phyloP scores from a whole-genome alignment of 148 eudicot species.

The Simmondsia chinensis region DNA sequence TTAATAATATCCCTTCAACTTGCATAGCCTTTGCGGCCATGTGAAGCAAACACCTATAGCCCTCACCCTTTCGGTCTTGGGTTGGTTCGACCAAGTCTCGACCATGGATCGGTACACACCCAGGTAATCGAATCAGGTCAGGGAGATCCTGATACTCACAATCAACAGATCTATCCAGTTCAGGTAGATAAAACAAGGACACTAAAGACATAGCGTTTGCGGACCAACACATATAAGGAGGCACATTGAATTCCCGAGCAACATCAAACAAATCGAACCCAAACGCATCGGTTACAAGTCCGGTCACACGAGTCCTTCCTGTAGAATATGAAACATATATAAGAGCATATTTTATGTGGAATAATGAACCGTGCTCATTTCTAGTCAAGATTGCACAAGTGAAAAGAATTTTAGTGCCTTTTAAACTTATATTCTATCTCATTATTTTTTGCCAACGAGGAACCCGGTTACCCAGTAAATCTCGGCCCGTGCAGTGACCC shows the following conservation, averaged over 20 bases:
- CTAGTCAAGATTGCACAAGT: too few species aligned
- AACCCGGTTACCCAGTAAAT: not conserved
- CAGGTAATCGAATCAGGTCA: conserved; percentile 33
- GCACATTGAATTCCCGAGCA: conserved; percentile 24
- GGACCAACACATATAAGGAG: conserved; percentile 30
- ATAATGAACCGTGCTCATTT: too few species aligned
- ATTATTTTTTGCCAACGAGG: too few species aligned
- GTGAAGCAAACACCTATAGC: not conserved
- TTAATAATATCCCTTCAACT: conserved; percentile 1
- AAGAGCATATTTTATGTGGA: too few species aligned
- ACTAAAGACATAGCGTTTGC: conserved; percentile 32
- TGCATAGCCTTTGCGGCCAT: too few species aligned
- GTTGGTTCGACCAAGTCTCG: not conserved
- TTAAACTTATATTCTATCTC: too few species aligned
- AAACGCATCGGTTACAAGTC: conserved; percentile 39
- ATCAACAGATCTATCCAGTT: conserved; percentile 20
- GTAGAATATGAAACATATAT: too few species aligned
- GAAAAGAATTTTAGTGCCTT: too few species aligned
- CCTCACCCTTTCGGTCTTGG: not conserved
- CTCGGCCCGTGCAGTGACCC: conserved; percentile 3
- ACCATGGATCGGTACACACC: conserved; percentile 18
- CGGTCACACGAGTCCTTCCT: too few species aligned
- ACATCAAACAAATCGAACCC: conserved; percentile 34
- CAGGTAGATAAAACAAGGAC: conserved; percentile 21
- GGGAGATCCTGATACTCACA: conserved; percentile 28